phyloP scores from a whole-genome alignment of 306 rosid species.

The Ziziphus jujuba region DNA sequence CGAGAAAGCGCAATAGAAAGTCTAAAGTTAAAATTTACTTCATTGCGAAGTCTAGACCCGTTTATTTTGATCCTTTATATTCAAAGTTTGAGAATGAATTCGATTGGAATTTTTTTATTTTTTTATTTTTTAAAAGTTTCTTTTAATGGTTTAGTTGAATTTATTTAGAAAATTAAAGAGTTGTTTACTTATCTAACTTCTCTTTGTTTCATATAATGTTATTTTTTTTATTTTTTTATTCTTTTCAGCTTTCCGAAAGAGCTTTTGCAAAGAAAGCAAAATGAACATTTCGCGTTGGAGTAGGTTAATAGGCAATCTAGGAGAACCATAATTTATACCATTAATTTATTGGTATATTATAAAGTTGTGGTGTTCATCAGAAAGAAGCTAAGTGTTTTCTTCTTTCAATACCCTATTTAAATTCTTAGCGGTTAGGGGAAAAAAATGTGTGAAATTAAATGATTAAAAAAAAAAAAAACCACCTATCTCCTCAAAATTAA shows the following conservation, averaged over 20 bases:
- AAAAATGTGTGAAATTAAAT: too few relatives aligned
- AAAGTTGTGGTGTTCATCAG: slow-evolving; percentile 13
- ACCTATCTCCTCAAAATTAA: too few relatives aligned
- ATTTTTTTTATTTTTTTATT: too few relatives aligned
- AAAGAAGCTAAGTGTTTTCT: slow-evolving; percentile 41
- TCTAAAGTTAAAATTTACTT: slow-evolving; percentile 31
- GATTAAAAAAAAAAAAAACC: too few relatives aligned
- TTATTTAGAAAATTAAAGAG: too few relatives aligned
- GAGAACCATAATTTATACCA: background rate
- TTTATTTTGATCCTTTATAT: slow-evolving; percentile 13
- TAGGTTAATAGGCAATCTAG: slow-evolving; percentile 25
- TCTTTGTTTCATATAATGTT: too few relatives aligned
- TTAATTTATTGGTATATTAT: background rate
- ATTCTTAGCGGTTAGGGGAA: background rate
- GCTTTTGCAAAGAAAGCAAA: slow-evolving; percentile 24
- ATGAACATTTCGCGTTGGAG: slow-evolving; percentile 18
- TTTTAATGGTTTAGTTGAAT: too few relatives aligned
- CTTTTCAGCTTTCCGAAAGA: slow-evolving; percentile 17
- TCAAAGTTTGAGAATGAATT: background rate
- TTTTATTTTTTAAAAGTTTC: too few relatives aligned
- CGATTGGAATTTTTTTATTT: too few relatives aligned
- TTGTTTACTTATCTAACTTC: too few relatives aligned
- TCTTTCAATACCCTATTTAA: background rate
- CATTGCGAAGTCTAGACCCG: slow-evolving; percentile 29
- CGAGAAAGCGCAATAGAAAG: slow-evolving; percentile 24